A percentile compares a stretch with the other conserved stretches of the same genome.
phyloP scores from a whole-genome alignment of 2,329 filamentous ascomycete species.

The Xylariaceae sp. region DNA sequence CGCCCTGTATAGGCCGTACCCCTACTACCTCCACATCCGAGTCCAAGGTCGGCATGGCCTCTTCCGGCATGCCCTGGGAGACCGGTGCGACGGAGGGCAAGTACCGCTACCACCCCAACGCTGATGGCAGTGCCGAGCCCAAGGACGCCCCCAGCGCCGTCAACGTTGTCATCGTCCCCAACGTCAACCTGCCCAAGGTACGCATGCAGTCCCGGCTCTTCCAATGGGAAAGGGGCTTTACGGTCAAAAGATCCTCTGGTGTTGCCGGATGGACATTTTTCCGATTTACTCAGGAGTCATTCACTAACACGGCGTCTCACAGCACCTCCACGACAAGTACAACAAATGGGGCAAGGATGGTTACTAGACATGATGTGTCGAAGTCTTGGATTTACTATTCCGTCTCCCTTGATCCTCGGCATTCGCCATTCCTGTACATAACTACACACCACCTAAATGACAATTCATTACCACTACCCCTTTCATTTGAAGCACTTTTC shows the following conservation, averaged over 20 bases:
- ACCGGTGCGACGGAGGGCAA: constrained; percentile 58
- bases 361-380: constrained; percentile 46
- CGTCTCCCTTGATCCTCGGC: constrained; percentile 16
- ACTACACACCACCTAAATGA: constrained; percentile 12
- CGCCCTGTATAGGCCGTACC: constrained; percentile 53
- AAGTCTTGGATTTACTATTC: constrained; percentile 13
- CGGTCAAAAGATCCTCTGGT: neutral
- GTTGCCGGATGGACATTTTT: neutral
- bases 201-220: constrained; percentile 21
- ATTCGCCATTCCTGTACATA: constrained; percentile 25
- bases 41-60: constrained; percentile 65
- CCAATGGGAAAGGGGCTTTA: neutral
- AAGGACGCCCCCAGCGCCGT: constrained; percentile 91
- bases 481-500: neutral
- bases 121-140: constrained; percentile 67
- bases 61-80: constrained; percentile 89
- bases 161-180: constrained; percentile 89
- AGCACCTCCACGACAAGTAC: constrained; percentile 92
- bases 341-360: constrained; percentile 99
- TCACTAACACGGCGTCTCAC: constrained; percentile 11
- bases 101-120: constrained; percentile 78
- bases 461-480: constrained; percentile 2
- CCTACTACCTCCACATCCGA: constrained; percentile 84
- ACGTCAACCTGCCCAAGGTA: constrained; percentile 89
- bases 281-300: neutral